Evolutionary conservation across 495 filamentous ascomycete genomes (phyloP).

Genomic region (Pyrenula aspistea): DNA sequence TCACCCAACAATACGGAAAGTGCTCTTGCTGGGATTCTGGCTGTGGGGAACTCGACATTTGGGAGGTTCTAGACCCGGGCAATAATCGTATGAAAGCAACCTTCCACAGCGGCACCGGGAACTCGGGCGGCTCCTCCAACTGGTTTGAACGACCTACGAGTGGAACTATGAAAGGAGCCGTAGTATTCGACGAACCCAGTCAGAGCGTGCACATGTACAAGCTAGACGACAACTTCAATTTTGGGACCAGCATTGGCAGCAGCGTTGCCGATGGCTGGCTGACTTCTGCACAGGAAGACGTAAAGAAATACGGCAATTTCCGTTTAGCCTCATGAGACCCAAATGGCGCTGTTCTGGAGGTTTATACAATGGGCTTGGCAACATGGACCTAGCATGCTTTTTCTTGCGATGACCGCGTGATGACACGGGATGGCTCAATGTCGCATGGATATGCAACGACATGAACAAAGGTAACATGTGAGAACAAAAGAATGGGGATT

Average conservation of each 20-base stretch:
- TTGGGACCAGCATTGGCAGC: conserved; percentile 6
- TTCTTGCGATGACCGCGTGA: background rate
- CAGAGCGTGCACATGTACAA: conserved; percentile 26
- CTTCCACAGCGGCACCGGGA: conserved; percentile 29
- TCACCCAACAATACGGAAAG: conserved; percentile 49
- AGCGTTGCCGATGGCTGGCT: background rate
- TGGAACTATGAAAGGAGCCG: conserved; percentile 41
- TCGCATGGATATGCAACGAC: background rate
- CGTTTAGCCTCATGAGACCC: background rate
- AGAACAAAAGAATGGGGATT: background rate
- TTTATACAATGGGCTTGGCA: background rate
- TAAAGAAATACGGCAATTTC: background rate
- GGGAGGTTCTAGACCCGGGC: conserved; percentile 46
- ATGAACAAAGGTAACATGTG: background rate
- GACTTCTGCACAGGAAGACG: background rate
- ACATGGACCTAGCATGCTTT: background rate
- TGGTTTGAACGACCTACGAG: conserved; percentile 49
- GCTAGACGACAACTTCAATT: conserved; percentile 18
- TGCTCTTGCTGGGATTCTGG: conserved; percentile 59
- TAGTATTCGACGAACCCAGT: conserved; percentile 38
- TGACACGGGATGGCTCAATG: background rate
- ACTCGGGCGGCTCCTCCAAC: conserved; percentile 42
- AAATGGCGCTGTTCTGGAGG: background rate
- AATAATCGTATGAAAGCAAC: conserved; percentile 41
- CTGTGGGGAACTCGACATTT: conserved; percentile 63